phyloP scores from a whole-genome alignment of 2,329 filamentous ascomycete species.

The Pseudofabraea citricarpa region DNA sequence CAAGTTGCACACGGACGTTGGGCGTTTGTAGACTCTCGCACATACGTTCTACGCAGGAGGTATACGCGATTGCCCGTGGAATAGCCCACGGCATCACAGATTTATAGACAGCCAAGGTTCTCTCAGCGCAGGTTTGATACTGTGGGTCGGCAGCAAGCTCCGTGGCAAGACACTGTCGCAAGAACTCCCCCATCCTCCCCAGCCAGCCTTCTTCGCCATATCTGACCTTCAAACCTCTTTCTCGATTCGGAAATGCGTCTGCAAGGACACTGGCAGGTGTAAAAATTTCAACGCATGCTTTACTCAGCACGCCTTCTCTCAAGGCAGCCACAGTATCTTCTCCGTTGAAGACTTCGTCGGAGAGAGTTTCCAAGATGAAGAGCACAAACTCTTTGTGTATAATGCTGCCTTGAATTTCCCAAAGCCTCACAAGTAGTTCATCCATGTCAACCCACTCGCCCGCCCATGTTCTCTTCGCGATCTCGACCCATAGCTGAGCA shows the following conservation, averaged over 20 bases:
- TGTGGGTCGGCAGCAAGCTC: constrained; percentile 61
- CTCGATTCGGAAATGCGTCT: constrained; percentile 71
- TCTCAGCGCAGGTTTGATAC: constrained; percentile 66
- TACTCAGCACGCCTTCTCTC: constrained; percentile 78
- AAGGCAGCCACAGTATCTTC: constrained; percentile 84
- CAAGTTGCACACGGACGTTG: constrained; percentile 70
- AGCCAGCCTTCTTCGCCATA: constrained; percentile 86
- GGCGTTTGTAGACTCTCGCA: constrained; percentile 66
- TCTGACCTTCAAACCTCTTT: constrained; percentile 58
- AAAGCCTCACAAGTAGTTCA: constrained; percentile 71
- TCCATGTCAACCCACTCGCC: constrained; percentile 96
- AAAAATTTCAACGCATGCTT: constrained; percentile 90
- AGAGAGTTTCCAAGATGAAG: constrained; percentile 82
- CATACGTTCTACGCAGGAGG: constrained; percentile 65
- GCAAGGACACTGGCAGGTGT: constrained; percentile 71
- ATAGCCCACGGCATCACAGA: constrained; percentile 85
- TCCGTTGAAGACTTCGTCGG: constrained; percentile 88
- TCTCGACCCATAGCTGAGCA: constrained; percentile 88
- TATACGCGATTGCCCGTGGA: constrained; percentile 70
- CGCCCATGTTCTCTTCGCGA: constrained; percentile 92
- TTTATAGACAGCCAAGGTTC: constrained; percentile 70
- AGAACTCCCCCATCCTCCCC: constrained; percentile 66
- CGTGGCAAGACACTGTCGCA: constrained; percentile 67
- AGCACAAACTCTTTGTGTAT: constrained; percentile 81
- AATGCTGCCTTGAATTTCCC: constrained; percentile 62